Percentiles rank a stretch among this genome's conserved stretches.
Conservation (phyloP, 1,284 basidiomycete species). For the Marasmius fiardii region DNA sequence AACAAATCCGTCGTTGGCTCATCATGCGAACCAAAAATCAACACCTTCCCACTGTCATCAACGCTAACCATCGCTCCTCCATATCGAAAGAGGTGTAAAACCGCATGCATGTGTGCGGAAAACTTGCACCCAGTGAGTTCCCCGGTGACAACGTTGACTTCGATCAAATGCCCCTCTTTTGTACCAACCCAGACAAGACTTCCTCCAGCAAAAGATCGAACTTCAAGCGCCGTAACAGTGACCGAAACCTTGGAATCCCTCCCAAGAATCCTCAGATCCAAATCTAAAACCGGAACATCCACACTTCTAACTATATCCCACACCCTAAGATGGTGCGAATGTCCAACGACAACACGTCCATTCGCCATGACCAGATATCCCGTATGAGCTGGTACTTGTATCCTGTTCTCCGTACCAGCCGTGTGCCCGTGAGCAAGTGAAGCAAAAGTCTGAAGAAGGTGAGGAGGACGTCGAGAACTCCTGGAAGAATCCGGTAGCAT, state of each 20-base stretch:
- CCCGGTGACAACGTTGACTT: conserved; percentile 70
- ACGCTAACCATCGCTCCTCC: conserved; percentile 69
- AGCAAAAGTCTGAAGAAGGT: conserved; percentile 18
- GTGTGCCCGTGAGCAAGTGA: conserved; percentile 14
- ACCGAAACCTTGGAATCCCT: neutral
- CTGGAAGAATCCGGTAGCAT: conserved; percentile 78
- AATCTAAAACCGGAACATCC: conserved; percentile 43
- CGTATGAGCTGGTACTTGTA: conserved; percentile 46
- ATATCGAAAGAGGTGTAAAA: conserved; percentile 73
- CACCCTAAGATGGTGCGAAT: conserved; percentile 61
- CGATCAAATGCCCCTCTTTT: conserved; percentile 83
- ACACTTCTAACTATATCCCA: conserved; percentile 49
- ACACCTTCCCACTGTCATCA: conserved; percentile 81
- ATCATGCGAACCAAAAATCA: conserved; percentile 59
- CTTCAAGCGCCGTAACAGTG: neutral
- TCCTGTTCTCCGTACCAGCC: conserved; percentile 39
- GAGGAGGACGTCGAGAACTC: conserved; percentile 79
- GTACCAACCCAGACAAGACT: conserved; percentile 80
- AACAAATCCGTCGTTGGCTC: conserved; percentile 29
- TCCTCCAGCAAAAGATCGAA: conserved; percentile 33
- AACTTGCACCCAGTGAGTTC: conserved; percentile 53
- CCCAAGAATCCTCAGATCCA: conserved; percentile 52
- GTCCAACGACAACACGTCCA: conserved; percentile 57
- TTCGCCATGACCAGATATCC: conserved; percentile 62
- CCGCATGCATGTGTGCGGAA: conserved; percentile 59